These are phyloP conservation scores for Phytophthora rubi DNA, from an alignment of 352 stramenopile genomes.

Conservation along the genomic window DNA sequence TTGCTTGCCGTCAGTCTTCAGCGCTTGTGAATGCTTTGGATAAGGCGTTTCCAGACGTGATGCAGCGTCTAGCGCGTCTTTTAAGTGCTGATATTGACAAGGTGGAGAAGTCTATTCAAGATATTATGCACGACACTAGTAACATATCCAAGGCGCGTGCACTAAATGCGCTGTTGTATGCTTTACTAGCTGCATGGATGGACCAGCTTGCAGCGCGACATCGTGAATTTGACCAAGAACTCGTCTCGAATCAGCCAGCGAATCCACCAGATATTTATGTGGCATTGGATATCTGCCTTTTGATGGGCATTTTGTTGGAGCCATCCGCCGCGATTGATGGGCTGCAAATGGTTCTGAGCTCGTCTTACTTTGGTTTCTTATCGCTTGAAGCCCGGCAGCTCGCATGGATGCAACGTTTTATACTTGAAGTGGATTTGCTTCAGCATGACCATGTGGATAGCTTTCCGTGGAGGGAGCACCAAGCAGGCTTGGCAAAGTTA, in stretches of 20 bases:
- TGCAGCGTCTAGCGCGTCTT: conserved; percentile 36
- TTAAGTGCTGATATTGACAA: conserved; percentile 31
- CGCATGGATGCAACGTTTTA: conserved; percentile 53
- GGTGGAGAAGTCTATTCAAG: conserved; percentile 34
- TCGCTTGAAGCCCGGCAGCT: conserved; percentile 44
- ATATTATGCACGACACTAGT: conserved; percentile 38
- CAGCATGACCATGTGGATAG: conserved; percentile 18
- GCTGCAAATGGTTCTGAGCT: conserved; percentile 45
- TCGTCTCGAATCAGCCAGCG: background rate
- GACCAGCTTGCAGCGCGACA: conserved; percentile 33
- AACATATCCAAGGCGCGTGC: conserved; percentile 39
- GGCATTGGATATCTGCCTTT: conserved; percentile 51
- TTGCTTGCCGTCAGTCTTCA: conserved; percentile 31
- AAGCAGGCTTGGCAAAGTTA: conserved; percentile 33
- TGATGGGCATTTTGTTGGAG: conserved; percentile 50
- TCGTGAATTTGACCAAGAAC: conserved; percentile 1
- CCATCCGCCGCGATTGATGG: conserved; percentile 44
- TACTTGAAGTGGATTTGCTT: conserved; percentile 46
- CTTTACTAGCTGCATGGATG: conserved; percentile 50
- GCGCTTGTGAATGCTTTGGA: conserved; percentile 37
- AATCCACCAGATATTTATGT: conserved; percentile 41
- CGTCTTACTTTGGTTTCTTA: conserved; percentile 40
- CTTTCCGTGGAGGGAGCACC: conserved; percentile 16
- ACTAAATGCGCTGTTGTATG: conserved; percentile 42
- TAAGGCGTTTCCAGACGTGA: conserved; percentile 37